Evolutionary conservation across 352 stramenopile genomes (phyloP), one percentile per base, ranked within the genome.

Genomic region (Phytophthora cryptogea): DNA sequence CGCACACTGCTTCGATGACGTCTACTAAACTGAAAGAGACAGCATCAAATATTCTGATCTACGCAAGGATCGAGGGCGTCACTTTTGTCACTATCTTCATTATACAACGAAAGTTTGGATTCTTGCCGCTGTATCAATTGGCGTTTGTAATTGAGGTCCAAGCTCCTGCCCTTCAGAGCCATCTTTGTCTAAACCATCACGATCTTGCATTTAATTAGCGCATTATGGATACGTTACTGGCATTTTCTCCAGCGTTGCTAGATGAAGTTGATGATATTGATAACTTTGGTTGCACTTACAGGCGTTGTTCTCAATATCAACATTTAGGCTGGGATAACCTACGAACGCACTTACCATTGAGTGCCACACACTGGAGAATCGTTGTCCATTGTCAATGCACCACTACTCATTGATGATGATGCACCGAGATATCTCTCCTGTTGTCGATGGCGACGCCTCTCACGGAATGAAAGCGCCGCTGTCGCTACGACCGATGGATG

Each of bases 101-200:
- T 27, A 33, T 74, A 10, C 50, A 66, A 32, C 40, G 41, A 0
- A 54, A 47, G 28, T 73, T 80, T 27, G 59, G 46, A 2, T 63
- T 69, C 33, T 59, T 39, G 5, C 55, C 59, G 5, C n/a, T 74
- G 11, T 69, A 67, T 31, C 54, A 68, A 23, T 52, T 80, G 6
- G 68, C 59, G 0, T 80, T 83, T 26, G 70, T 80, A 26, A 37
- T 83, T 3, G 70, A 82, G 44, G 68, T 36, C 0, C 68, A 78
- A 7, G 20, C 35, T 0, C 14, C 41, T 13, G 36, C 54, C 4
- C 35, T 79, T 0, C 70, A 76, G 36, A 39, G 49, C 1, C 50
- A 56, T 1, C n/a, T 79, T 3, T 55, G 37, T 63, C n/a, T 75
- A 56, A 62, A 56, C 66, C 10, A 71, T 64, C n/a, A 66, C 51